These are phyloP conservation scores for Stagonosporopsis cucurbitacearum DNA, from an alignment of 2,329 filamentous ascomycete genomes.

Conservation along the genomic window DNA sequence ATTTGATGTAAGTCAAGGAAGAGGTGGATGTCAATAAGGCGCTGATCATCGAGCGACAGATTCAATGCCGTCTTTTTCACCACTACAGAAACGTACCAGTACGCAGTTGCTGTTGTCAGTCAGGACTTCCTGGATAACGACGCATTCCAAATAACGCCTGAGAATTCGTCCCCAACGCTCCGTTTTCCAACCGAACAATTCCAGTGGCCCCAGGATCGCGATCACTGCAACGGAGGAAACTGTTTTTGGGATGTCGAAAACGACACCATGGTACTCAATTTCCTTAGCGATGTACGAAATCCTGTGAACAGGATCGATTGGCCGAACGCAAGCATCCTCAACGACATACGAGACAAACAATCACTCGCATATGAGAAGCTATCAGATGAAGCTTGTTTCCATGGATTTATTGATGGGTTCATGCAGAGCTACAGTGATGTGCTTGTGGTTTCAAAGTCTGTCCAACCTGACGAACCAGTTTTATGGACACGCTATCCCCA, in stretches of 20 bases:
- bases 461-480: conserved; percentile 12
- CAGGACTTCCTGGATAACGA: conserved; percentile 11
- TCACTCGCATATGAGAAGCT: conserved; percentile 1
- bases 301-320: neutral
- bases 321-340: neutral
- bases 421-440: conserved; percentile 20
- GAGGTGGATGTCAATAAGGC: neutral
- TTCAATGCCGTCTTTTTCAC: conserved; percentile 29
- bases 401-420: conserved; percentile 18
- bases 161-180: conserved; percentile 20
- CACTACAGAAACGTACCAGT: conserved; percentile 25
- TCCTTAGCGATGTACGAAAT: conserved; percentile 20
- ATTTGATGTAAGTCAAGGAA: conserved; percentile 21
- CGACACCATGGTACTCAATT: conserved; percentile 3
- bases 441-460: conserved; percentile 11
- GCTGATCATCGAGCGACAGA: conserved; percentile 1
- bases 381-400: conserved; percentile 13
- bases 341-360: neutral
- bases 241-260: conserved; percentile 18
- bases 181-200: conserved; percentile 7
- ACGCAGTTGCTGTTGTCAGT: conserved; percentile 23
- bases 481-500: conserved; percentile 24
- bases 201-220: neutral
- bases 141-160: conserved; percentile 11
- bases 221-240: conserved; percentile 1